Evolutionary conservation across 495 filamentous ascomycete species (phyloP), one percentile per base, ranked within the genome.

Genomic region (Pyronema omphalodes): DNA sequence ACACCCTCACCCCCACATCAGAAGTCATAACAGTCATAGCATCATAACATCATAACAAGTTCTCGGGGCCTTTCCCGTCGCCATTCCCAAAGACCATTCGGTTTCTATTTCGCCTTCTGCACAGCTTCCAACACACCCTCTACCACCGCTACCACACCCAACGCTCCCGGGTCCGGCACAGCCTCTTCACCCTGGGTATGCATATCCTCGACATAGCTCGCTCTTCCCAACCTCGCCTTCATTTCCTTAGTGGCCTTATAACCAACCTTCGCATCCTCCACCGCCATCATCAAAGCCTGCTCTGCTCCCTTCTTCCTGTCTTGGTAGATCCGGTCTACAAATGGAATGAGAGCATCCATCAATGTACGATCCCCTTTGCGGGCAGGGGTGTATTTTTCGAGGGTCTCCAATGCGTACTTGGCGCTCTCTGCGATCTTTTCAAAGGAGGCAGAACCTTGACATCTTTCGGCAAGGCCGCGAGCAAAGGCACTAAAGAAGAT

Each of bases 401-500:
- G 70, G 0, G 82, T 76, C 9, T 79, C 68, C 39, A 86, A 71
- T 14, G 89, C 84, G 56, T 79, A 72, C 44, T 75, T 71, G 7
- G 91, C 71, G 0, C 88, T 88, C 6, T 74, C 69, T 5, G 82
- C 80, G 87, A 47, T 47, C 23, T 29, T 29, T 29, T 29, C 23
- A 5, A 29, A 29, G 23, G 23, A 29, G 12, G 44, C 14, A 9
- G 44, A 15, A 23, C n/a, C 9, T 9, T 9, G 12, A 11, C 18
- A 9, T 19, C 3, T n/a, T 7, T 70, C 70, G 37, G 81, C 78
- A 11, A 98, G 71, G 0, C 81, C 78, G 55, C 82, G 78, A 14
- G 84, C 81, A 1, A 98, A 79, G 0, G 88, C 78, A 66, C 94
- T 94, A 52, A 98, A 74, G 74, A 94, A 98, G 59, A 98, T 98